Percentiles rank a stretch among this genome's conserved stretches.
These are phyloP conservation scores for Wallacemonas sp. DNA, from an alignment of 208 protist species.

Conservation along the genomic window DNA sequence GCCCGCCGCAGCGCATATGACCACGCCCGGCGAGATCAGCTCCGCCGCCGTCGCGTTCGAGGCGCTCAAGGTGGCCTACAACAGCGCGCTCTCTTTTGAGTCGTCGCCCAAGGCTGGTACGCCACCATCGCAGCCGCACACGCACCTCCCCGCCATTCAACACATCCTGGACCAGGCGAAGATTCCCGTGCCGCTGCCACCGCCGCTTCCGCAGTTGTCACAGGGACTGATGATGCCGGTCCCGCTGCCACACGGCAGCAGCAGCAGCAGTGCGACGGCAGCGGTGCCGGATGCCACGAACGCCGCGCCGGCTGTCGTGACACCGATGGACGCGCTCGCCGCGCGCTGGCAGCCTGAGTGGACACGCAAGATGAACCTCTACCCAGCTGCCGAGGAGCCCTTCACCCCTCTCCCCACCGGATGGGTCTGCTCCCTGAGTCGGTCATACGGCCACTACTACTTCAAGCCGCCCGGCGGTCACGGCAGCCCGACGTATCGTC, in stretches of 20 bases:
- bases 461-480: slow-evolving; percentile 35
- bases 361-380: slow-evolving; percentile 57
- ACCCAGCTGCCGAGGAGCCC: slow-evolving; percentile 53
- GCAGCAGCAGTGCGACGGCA: too few relatives aligned
- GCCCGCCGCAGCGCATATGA: neutral
- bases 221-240: neutral
- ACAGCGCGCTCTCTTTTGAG: slow-evolving; percentile 16
- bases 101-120: slow-evolving; percentile 12
- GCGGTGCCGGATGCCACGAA: neutral
- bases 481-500: slow-evolving; percentile 46
- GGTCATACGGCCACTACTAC: slow-evolving; percentile 74
- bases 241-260: neutral
- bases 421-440: slow-evolving; percentile 53
- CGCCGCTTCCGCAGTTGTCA: neutral
- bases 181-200: neutral
- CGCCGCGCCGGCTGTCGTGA: neutral
- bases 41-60: slow-evolving; percentile 9
- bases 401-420: slow-evolving; percentile 66
- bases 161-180: neutral
- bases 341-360: slow-evolving; percentile 58
- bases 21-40: neutral
- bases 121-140: neutral
- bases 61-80: slow-evolving; percentile 5
- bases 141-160: neutral
- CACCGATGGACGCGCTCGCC: slow-evolving; percentile 5